These are phyloP conservation scores for Zancudomyces culisetae DNA, from an alignment of 371 early-diverging fungal species.

Conservation along the genomic window DNA sequence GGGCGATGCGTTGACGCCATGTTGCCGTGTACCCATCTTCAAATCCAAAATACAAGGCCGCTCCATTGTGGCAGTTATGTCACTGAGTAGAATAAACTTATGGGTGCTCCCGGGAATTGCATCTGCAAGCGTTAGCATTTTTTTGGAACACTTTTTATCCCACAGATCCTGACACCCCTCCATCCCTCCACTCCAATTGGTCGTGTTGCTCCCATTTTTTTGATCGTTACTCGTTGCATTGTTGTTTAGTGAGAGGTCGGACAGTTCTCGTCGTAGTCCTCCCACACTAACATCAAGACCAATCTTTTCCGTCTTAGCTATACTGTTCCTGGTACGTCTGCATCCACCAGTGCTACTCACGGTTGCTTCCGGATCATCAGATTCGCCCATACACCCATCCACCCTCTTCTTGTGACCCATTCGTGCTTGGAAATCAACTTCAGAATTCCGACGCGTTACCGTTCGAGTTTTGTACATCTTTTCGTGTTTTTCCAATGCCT, in stretches of 20 bases:
- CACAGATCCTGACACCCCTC: constrained; percentile 9
- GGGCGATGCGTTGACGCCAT: constrained; percentile 67
- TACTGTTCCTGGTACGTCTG: background rate
- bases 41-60: constrained; percentile 87
- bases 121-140: constrained; percentile 19
- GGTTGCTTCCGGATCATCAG: background rate
- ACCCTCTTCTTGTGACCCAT: background rate
- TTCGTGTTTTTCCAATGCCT: constrained; percentile 33
- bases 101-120: constrained; percentile 25
- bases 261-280: background rate
- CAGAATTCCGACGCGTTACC: constrained; percentile 15
- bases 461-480: constrained; percentile 12
- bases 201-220: background rate
- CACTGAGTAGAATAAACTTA: constrained; percentile 73
- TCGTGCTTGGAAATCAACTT: constrained; percentile 13
- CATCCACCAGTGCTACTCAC: background rate
- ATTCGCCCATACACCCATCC: background rate
- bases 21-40: constrained; percentile 95
- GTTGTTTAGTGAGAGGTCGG: background rate
- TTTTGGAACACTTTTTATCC: constrained; percentile 18
- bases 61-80: constrained; percentile 69
- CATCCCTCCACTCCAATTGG: background rate
- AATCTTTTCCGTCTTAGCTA: background rate
- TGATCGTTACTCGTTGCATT: no score
- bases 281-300: background rate